Percentiles rank a stretch among this genome's conserved stretches.
These are phyloP conservation scores for Tremellales sp. DNA, from an alignment of 1,284 basidiomycete species.

Conservation along the genomic window DNA sequence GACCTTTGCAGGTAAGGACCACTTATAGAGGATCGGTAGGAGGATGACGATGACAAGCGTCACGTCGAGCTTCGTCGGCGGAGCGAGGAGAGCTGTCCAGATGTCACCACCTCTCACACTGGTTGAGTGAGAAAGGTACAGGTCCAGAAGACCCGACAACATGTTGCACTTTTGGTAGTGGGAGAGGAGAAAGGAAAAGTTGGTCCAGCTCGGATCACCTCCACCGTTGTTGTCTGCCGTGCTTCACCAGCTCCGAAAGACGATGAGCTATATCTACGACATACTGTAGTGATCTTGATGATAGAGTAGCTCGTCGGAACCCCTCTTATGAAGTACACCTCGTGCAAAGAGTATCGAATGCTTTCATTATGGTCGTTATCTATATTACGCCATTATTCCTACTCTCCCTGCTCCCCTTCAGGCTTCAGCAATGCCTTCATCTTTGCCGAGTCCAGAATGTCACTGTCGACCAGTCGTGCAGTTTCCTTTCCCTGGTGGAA, in stretches of 20 bases:
- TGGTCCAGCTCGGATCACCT: too few relatives aligned
- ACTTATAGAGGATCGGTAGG: constrained; percentile 7
- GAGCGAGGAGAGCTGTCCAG: constrained; percentile 30
- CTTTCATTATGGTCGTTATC: not conserved
- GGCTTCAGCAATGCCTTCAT: constrained; percentile 30
- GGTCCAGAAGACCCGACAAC: not conserved
- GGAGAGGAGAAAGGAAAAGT: too few relatives aligned
- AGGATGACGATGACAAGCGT: constrained; percentile 10
- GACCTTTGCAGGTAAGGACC: constrained; percentile 51
- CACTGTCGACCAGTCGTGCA: constrained; percentile 59
- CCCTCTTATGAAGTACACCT: too few relatives aligned
- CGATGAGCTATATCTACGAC: too few relatives aligned
- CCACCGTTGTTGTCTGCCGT: too few relatives aligned
- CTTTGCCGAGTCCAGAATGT: constrained; percentile 48
- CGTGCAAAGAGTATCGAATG: not conserved
- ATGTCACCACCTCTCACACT: constrained; percentile 18
- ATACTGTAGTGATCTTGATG: too few relatives aligned
- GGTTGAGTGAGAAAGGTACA: not conserved
- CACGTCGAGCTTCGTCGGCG: constrained; percentile 20
- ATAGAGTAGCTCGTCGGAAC: too few relatives aligned
- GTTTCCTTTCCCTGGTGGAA: constrained; percentile 55
- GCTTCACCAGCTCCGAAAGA: too few relatives aligned
- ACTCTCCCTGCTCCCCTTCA: too few relatives aligned
- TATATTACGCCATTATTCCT: too few relatives aligned
- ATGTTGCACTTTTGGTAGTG: too few relatives aligned